Conservation (phyloP, 2,329 filamentous ascomycete genomes). For the Fusarium floridanum region DNA sequence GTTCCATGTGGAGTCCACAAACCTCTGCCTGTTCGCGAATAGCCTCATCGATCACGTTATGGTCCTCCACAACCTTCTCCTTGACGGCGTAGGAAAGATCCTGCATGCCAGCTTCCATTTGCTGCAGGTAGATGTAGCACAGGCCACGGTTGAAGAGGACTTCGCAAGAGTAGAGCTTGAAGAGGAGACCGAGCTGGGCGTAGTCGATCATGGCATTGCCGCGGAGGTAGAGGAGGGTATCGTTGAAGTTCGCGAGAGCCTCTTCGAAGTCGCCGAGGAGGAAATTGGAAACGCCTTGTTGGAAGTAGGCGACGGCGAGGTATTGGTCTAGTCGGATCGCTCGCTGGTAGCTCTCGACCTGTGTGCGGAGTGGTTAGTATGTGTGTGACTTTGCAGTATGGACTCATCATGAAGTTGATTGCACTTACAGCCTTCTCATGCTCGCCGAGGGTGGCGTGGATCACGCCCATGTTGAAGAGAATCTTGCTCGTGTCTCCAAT, state of each 20-base stretch:
- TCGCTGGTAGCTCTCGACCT: conserved; percentile 96
- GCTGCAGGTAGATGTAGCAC: conserved; percentile 96
- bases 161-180: conserved; percentile 97
- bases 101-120: conserved; percentile 90
- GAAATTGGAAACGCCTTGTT: conserved; percentile 98
- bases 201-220: conserved; percentile 99
- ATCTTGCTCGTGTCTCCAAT: conserved; percentile 98
- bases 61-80: conserved; percentile 95
- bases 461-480: conserved; percentile 97
- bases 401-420: neutral
- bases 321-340: conserved; percentile 93
- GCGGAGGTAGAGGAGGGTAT: conserved; percentile 92
- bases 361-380: conserved; percentile 24
- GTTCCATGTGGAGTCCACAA: conserved; percentile 43
- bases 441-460: conserved; percentile 95
- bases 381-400: conserved; percentile 14
- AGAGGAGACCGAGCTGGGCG: conserved; percentile 92
- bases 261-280: conserved; percentile 97
- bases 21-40: conserved; percentile 94
- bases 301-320: conserved; percentile 97
- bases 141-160: conserved; percentile 97
- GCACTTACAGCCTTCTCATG: conserved; percentile 90
- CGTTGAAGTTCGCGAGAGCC: conserved; percentile 97
- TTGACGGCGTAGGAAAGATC: conserved; percentile 92
- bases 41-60: conserved; percentile 98